Evolutionary conservation across 2,329 filamentous ascomycete species (phyloP).

Genomic region (Aureobasidium sp.): DNA sequence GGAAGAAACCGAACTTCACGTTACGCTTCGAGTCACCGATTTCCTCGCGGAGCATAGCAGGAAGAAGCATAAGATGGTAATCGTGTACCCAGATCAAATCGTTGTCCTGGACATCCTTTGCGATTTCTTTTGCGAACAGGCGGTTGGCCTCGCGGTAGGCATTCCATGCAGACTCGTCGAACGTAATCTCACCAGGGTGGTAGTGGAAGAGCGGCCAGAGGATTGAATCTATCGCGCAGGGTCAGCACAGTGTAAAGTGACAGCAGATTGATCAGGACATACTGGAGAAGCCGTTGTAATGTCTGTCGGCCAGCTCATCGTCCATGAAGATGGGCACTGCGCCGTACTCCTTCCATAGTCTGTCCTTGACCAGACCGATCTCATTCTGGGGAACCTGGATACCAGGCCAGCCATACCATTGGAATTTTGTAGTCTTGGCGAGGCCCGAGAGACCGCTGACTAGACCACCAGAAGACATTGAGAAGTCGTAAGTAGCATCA

Average conservation of each 20-base stretch:
- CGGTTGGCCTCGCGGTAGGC: slow-evolving; percentile 91
- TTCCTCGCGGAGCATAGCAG: slow-evolving; percentile 88
- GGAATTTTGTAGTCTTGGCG: slow-evolving; percentile 86
- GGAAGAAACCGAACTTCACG: slow-evolving; percentile 95
- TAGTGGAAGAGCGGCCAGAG: slow-evolving; percentile 99
- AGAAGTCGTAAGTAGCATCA: slow-evolving; percentile 86
- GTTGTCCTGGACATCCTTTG: slow-evolving; percentile 81
- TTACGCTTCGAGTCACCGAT: slow-evolving; percentile 61
- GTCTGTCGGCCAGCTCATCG: slow-evolving; percentile 84
- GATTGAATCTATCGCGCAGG: slow-evolving; percentile 65
- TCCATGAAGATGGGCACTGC: slow-evolving; percentile 90
- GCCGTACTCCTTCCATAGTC: slow-evolving; percentile 78
- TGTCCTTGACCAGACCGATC: slow-evolving; percentile 63
- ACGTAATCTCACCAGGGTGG: slow-evolving; percentile 95
- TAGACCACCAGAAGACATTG: slow-evolving; percentile 93
- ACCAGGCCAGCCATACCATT: slow-evolving; percentile 98
- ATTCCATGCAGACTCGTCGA: slow-evolving; percentile 89
- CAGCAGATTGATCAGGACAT: slow-evolving; percentile 16
- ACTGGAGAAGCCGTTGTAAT: slow-evolving; percentile 99
- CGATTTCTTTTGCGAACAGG: slow-evolving; percentile 81
- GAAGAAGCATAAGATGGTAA: slow-evolving; percentile 95
- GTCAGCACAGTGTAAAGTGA: not conserved
- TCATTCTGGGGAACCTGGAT: slow-evolving; percentile 84
- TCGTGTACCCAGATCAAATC: slow-evolving; percentile 98
- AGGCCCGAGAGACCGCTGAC: slow-evolving; percentile 90